phyloP scores from a whole-genome alignment of 2,329 filamentous ascomycete species.

The Aphanocladium album region DNA sequence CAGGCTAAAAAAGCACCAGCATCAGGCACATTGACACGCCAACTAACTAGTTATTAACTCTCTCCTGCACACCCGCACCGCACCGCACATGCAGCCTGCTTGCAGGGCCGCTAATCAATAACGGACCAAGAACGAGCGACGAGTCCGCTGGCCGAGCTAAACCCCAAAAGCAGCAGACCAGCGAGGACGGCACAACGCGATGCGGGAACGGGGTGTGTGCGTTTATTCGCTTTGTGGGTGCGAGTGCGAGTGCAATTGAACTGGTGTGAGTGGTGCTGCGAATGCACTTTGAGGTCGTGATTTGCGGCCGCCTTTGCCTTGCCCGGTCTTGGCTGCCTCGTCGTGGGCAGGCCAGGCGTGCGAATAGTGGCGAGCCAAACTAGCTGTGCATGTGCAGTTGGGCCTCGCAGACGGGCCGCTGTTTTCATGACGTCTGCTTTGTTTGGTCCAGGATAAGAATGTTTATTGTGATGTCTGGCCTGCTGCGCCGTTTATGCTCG shows the following conservation, averaged over 20 bases:
- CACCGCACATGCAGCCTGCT: not conserved
- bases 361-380: not conserved
- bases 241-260: not conserved
- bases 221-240: not conserved
- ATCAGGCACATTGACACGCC: too few relatives aligned
- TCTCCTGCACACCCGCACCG: too few relatives aligned
- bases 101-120: not conserved
- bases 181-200: too few relatives aligned
- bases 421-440: not conserved
- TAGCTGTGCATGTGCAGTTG: not conserved
- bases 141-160: not conserved
- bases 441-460: not conserved
- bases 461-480: not conserved
- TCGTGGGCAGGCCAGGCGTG: not conserved
- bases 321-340: not conserved
- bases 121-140: not conserved
- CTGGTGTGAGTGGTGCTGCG: not conserved
- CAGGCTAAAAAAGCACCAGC: not conserved
- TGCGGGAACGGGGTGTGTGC: not conserved
- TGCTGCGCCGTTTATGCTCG: not conserved
- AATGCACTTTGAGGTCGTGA: not conserved
- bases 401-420: not conserved
- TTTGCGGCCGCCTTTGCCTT: not conserved
- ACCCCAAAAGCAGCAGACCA: not conserved
- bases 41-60: too few relatives aligned